phyloP scores from a whole-genome alignment of 106 monocot genomes.

The Platanthera guangdongensis region DNA sequence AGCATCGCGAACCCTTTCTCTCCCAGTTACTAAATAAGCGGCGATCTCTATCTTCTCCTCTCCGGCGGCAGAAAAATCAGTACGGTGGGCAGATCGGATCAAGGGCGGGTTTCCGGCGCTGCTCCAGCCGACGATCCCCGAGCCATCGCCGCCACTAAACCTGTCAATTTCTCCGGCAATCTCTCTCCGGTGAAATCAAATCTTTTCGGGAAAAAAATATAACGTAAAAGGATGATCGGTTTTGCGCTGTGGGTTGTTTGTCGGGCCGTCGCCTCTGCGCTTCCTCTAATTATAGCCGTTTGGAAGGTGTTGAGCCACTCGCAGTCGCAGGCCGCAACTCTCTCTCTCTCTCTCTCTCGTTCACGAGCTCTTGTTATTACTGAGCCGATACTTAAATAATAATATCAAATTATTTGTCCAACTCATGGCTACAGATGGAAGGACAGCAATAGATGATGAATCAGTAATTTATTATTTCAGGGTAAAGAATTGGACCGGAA shows the following conservation, averaged over 20 bases:
- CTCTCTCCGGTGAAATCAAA: background rate
- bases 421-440: background rate
- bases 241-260: background rate
- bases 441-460: background rate
- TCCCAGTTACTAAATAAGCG: background rate
- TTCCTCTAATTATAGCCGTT: constrained; percentile 25
- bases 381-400: background rate
- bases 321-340: background rate
- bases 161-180: background rate
- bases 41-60: background rate
- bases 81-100: background rate
- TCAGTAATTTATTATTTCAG: background rate
- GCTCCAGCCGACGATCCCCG: constrained; percentile 4
- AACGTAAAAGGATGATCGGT: background rate
- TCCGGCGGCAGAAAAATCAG: background rate
- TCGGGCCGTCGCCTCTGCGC: background rate
- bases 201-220: background rate
- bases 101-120: background rate
- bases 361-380: background rate
- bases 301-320: constrained; percentile 2
- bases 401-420: background rate
- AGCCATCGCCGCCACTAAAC: background rate
- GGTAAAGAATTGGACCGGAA: too few relatives aligned
- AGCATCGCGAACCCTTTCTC: constrained; percentile 17
- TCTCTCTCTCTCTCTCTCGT: constrained; percentile 3